These are phyloP conservation scores for Jaapia argillacea DNA, from an alignment of 768 basidiomycete species.

Conservation along the genomic window DNA sequence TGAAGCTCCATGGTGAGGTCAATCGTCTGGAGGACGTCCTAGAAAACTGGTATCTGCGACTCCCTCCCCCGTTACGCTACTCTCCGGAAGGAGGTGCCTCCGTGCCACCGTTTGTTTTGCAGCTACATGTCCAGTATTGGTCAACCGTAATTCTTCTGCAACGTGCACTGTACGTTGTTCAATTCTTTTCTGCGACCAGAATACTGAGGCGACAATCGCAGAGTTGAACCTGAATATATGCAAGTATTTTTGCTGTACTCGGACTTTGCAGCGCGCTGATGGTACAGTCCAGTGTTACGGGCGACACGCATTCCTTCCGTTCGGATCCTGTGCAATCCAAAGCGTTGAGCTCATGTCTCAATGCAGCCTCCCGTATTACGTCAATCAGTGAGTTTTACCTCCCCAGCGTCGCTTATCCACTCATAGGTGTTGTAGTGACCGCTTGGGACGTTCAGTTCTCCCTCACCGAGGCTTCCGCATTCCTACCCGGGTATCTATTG, in stretches of 20 bases:
- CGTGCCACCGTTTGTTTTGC: slow-evolving; percentile 56
- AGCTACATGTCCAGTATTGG: slow-evolving; percentile 83
- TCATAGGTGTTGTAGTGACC: neutral
- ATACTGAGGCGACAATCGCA: no score
- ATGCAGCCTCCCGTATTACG: neutral
- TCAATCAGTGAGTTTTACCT: neutral
- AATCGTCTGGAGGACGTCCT: slow-evolving; percentile 45
- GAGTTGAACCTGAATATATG: no score
- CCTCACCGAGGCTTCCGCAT: neutral
- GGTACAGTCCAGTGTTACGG: no score
- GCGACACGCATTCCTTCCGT: neutral
- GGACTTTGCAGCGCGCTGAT: no score
- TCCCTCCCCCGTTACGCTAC: slow-evolving; percentile 58
- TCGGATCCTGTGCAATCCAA: neutral
- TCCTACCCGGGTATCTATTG: neutral
- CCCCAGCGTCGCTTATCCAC: neutral
- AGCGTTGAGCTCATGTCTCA: neutral
- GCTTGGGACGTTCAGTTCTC: neutral
- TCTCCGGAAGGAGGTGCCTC: slow-evolving; percentile 38
- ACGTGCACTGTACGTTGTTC: slow-evolving; percentile 59
- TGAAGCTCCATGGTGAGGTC: neutral
- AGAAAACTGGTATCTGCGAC: slow-evolving; percentile 67
- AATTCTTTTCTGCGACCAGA: no score
- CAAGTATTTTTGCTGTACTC: no score
- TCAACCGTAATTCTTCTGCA: slow-evolving; percentile 66